These are phyloP conservation scores for Primulina tabacum DNA, from an alignment of 257 asterid species.

Conservation along the genomic window DNA sequence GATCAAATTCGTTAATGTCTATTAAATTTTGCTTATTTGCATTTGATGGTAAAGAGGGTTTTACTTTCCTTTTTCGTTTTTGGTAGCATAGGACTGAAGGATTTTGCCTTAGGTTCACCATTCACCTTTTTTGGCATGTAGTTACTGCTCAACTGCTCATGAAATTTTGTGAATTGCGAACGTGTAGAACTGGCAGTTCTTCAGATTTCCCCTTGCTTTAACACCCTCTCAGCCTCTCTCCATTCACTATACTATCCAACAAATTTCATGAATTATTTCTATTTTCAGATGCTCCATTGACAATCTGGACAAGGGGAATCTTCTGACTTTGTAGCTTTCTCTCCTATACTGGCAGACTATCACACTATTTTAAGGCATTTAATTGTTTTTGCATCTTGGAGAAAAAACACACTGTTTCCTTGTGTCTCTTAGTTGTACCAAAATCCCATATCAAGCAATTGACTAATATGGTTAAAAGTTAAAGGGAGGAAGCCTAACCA, in stretches of 20 bases:
- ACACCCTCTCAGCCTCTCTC: background rate
- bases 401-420: background rate
- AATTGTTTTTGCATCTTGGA: background rate
- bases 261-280: background rate
- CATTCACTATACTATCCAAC: background rate
- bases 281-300: background rate
- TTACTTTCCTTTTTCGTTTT: background rate
- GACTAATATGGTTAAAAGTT: background rate
- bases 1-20: background rate
- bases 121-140: background rate
- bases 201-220: background rate
- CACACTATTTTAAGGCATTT: background rate
- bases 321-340: background rate
- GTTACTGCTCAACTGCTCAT: slow-evolving; percentile 11
- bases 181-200: background rate
- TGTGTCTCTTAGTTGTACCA: background rate
- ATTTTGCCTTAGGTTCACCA: background rate
- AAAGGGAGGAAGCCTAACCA: background rate
- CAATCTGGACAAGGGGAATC: background rate
- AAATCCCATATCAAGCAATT: background rate
- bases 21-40: slow-evolving; percentile 14
- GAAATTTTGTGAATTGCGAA: slow-evolving; percentile 9
- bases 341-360: background rate
- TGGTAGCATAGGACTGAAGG: slow-evolving; percentile 4
- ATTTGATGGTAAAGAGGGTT: slow-evolving; percentile 4